Evolutionary conservation across 1,284 basidiomycete species (phyloP).

Genomic region (Apiotrichum brassicae): DNA sequence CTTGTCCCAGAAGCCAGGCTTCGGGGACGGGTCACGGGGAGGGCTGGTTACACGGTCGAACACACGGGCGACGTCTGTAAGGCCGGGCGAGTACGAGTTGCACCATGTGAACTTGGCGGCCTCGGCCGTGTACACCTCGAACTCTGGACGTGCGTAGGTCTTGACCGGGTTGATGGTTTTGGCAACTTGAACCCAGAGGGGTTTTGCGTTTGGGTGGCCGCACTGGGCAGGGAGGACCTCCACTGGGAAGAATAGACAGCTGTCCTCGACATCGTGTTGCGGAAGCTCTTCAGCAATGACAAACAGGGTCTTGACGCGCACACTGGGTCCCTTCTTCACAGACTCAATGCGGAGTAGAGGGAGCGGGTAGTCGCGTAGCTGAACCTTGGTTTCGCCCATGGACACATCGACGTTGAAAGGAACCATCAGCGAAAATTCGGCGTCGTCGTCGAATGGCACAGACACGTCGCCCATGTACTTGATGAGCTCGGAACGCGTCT

Average conservation of each 20-base stretch:
- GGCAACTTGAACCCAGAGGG: constrained; percentile 65
- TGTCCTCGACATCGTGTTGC: constrained; percentile 49
- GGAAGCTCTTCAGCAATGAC: constrained; percentile 89
- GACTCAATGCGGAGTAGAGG: constrained; percentile 51
- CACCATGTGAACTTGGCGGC: constrained; percentile 83
- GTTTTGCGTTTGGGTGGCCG: constrained; percentile 53
- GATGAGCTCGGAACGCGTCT: constrained; percentile 49
- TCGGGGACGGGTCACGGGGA: constrained; percentile 77
- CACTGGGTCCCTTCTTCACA: constrained; percentile 6
- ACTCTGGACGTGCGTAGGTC: constrained; percentile 71
- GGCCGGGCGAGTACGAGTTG: constrained; percentile 76
- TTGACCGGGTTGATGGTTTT: constrained; percentile 96
- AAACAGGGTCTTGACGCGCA: constrained; percentile 62
- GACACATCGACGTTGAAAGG: constrained; percentile 74
- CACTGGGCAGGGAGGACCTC: constrained; percentile 56
- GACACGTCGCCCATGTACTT: constrained; percentile 50
- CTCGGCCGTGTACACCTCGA: constrained; percentile 60
- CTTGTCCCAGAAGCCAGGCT: constrained; percentile 94
- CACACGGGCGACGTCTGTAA: constrained; percentile 79
- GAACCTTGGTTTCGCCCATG: constrained; percentile 58
- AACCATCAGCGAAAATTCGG: constrained; percentile 71
- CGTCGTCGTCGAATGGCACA: constrained; percentile 58
- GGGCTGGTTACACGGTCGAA: constrained; percentile 75
- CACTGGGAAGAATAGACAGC: constrained; percentile 67
- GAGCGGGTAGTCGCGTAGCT: constrained; percentile 66